phyloP scores from a whole-genome alignment of 2,329 filamentous ascomycete species.

The Fusarium hainanense region DNA sequence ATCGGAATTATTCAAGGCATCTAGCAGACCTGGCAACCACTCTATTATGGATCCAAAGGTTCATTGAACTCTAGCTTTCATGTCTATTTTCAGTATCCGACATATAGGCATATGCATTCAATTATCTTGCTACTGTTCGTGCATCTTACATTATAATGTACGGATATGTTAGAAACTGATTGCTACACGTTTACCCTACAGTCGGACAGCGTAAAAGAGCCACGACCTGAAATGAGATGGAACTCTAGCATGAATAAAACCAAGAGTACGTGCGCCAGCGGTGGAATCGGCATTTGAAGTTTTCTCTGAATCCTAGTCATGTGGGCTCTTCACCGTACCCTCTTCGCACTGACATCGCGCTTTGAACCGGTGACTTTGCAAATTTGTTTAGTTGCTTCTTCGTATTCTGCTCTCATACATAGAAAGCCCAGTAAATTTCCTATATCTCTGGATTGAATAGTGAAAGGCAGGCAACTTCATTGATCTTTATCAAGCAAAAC shows the following conservation, averaged over 20 bases:
- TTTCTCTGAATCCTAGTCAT: background rate
- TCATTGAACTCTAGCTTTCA: background rate
- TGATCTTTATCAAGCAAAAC: background rate
- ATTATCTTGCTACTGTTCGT: no score
- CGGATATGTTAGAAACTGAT: no score
- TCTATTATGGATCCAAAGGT: background rate
- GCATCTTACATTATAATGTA: no score
- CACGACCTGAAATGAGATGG: background rate
- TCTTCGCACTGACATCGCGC: constrained; percentile 2
- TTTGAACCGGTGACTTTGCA: background rate
- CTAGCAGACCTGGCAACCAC: background rate
- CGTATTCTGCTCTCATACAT: background rate
- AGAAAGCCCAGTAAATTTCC: no score
- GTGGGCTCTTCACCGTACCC: constrained; percentile 2
- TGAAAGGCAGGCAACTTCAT: background rate
- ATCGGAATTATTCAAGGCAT: background rate
- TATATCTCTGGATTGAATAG: background rate
- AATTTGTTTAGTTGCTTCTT: background rate
- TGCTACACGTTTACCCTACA: background rate
- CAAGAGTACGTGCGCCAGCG: background rate
- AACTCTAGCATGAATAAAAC: no score
- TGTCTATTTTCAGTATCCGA: no score
- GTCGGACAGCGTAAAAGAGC: background rate
- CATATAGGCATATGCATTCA: background rate
- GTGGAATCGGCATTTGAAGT: background rate